Base-by-base conservation (phyloP, 2,329 filamentous ascomycete genomes). In the Cadophora sp. region DNA sequence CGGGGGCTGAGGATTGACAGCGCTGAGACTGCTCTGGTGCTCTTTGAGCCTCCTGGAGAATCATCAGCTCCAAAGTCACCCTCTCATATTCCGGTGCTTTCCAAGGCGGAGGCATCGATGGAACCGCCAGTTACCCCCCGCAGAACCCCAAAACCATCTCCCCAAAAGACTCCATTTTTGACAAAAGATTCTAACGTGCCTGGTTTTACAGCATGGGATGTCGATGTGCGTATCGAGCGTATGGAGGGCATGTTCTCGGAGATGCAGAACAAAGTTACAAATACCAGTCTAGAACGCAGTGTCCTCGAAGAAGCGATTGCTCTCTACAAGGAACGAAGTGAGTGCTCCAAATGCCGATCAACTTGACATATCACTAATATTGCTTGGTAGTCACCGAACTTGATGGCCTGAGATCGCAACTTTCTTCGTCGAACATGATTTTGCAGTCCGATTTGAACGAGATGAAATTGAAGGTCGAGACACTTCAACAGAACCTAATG, bases 231-330 rank as follows among this genome's bases (percentile, higher is more conserved):
- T 72, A 86, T 97, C 73, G 89, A 90, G 71, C 86, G 89, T 68
- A 90, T 97, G 81, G 92, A 97, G 75, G 83, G 84, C 22, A 85
- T 95, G 75, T 93, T 93, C 77, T 85, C 86, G 59, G 83, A 86
- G 68, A 84, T 98, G 70, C 91, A 91, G 76, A 85, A 90, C 67
- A 90, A 91, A 71, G 88, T 97, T 77, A 88, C 89, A 68, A 85
- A 86, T 37, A 89, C 91, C 26, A 85, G 91, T 12, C 86, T 85
- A 50, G 89, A 93, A 65, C 89, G 88, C 73, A 90, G 87, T 66
- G 86, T 84, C 5, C 83, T 93, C 69, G 93, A 95, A 74, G 91
- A 96, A 70, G 87, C 90, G 0, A 84, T 97, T 56, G 88, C 91
- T 19, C 74, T 92, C 11, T 91, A 92, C 72, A 97, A 95, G 81